These are phyloP conservation scores for Acarospora socialis DNA, from an alignment of 2,329 filamentous ascomycete species.

Conservation along the genomic window DNA sequence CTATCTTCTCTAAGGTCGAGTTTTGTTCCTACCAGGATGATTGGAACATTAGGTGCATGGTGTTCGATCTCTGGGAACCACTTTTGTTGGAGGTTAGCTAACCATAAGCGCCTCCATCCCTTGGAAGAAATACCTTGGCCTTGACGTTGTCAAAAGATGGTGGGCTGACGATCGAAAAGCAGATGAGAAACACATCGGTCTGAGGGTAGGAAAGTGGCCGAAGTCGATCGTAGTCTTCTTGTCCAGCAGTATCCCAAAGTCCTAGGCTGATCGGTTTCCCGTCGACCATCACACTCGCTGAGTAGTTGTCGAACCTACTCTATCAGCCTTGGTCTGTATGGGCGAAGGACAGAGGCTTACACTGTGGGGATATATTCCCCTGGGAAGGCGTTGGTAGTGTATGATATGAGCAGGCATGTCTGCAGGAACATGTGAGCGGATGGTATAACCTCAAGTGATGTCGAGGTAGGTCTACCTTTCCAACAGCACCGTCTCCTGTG, in stretches of 20 bases:
- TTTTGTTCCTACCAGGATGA: slow-evolving; percentile 95
- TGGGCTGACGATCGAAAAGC: slow-evolving; percentile 95
- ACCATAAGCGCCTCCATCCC: background rate
- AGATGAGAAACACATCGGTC: slow-evolving; percentile 96
- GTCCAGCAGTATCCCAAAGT: slow-evolving; percentile 95
- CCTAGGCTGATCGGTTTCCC: slow-evolving; percentile 94
- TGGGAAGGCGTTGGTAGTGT: slow-evolving; percentile 99
- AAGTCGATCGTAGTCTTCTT: slow-evolving; percentile 95
- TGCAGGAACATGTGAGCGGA: slow-evolving; percentile 29
- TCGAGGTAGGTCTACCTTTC: slow-evolving; percentile 51
- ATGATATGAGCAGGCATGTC: slow-evolving; percentile 98
- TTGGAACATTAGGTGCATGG: slow-evolving; percentile 86
- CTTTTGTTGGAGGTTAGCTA: slow-evolving; percentile 32
- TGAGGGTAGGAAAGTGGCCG: slow-evolving; percentile 94
- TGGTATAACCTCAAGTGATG: slow-evolving; percentile 3
- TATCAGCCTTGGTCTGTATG: slow-evolving; percentile 1
- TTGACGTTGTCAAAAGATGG: slow-evolving; percentile 98
- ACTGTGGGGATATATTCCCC: slow-evolving; percentile 99
- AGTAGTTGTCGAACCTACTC: slow-evolving; percentile 90
- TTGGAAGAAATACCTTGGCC: slow-evolving; percentile 58
- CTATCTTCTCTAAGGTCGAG: slow-evolving; percentile 86
- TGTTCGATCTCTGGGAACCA: slow-evolving; percentile 98
- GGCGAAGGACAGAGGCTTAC: slow-evolving; percentile 36
- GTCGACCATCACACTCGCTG: slow-evolving; percentile 97
- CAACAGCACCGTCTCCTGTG: slow-evolving; percentile 96